Percentiles rank a stretch among this genome's conserved stretches.
These are phyloP conservation scores for Xylariaceae sp. DNA, from an alignment of 2,329 filamentous ascomycete species.

Conservation along the genomic window DNA sequence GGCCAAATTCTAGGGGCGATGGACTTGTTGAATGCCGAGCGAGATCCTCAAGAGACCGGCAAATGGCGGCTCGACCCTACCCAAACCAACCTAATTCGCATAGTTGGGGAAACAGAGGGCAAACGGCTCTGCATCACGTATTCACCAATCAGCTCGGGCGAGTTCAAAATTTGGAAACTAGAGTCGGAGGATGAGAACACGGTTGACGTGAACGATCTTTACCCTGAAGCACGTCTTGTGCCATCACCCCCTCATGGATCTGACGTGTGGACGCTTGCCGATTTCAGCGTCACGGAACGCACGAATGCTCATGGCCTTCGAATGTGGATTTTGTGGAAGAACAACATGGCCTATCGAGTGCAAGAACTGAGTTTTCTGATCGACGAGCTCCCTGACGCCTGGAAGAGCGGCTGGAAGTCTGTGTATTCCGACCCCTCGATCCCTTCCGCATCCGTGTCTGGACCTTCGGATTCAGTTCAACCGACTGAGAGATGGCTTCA, in stretches of 20 bases:
- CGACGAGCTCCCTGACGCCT: slow-evolving; percentile 57
- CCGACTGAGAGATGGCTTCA: slow-evolving; percentile 81
- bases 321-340: slow-evolving; percentile 80
- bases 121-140: slow-evolving; percentile 68
- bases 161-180: slow-evolving; percentile 92
- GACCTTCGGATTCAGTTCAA: slow-evolving; percentile 62
- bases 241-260: slow-evolving; percentile 68
- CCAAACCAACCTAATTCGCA: slow-evolving; percentile 70
- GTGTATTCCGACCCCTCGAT: slow-evolving; percentile 59
- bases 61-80: slow-evolving; percentile 76
- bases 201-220: slow-evolving; percentile 67
- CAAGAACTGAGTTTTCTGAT: slow-evolving; percentile 70
- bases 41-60: slow-evolving; percentile 63
- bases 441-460: slow-evolving; percentile 53
- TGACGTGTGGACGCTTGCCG: slow-evolving; percentile 75
- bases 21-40: slow-evolving; percentile 69
- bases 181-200: slow-evolving; percentile 61
- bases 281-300: slow-evolving; percentile 63
- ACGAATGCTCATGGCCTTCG: slow-evolving; percentile 48
- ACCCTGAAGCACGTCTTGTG: slow-evolving; percentile 58
- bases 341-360: slow-evolving; percentile 73
- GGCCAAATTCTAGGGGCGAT: slow-evolving; percentile 72
- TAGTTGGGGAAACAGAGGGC: slow-evolving; percentile 57
- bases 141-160: slow-evolving; percentile 79
- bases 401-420: slow-evolving; percentile 67